Conservation (phyloP, 2,329 filamentous ascomycete genomes). For the Pseudofabraea citricarpa region DNA sequence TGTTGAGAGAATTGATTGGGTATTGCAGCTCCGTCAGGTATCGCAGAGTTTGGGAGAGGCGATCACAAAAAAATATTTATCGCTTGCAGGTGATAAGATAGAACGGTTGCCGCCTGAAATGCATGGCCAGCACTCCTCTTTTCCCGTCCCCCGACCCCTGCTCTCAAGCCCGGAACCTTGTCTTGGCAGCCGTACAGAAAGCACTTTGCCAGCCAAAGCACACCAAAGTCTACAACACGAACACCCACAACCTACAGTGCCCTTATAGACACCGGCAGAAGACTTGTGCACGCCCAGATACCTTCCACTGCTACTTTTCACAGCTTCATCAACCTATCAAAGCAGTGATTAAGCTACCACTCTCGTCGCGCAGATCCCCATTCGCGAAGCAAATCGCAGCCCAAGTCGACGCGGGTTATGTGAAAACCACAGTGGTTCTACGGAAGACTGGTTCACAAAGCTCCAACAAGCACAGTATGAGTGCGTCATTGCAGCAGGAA, state of each 20-base stretch:
- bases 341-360: constrained; percentile 1
- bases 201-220: no score
- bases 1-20: background rate
- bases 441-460: constrained; percentile 17
- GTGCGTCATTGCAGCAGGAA: constrained; percentile 21
- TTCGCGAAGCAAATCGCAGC: constrained; percentile 4
- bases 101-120: no score
- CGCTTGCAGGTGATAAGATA: background rate
- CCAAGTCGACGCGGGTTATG: constrained; percentile 21
- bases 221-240: no score
- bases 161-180: no score
- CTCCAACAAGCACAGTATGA: constrained; percentile 21
- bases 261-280: background rate
- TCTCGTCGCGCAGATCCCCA: constrained; percentile 8
- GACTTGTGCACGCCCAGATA: background rate
- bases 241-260: no score
- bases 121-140: no score
- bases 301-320: no score
- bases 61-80: background rate
- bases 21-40: background rate
- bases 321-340: no score
- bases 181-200: no score
- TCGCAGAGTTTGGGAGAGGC: background rate
- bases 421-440: constrained; percentile 17
- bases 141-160: no score